Evolutionary conservation across 2,329 filamentous ascomycete species (phyloP).

Genomic region (Phyllosticta citrichinensis): DNA sequence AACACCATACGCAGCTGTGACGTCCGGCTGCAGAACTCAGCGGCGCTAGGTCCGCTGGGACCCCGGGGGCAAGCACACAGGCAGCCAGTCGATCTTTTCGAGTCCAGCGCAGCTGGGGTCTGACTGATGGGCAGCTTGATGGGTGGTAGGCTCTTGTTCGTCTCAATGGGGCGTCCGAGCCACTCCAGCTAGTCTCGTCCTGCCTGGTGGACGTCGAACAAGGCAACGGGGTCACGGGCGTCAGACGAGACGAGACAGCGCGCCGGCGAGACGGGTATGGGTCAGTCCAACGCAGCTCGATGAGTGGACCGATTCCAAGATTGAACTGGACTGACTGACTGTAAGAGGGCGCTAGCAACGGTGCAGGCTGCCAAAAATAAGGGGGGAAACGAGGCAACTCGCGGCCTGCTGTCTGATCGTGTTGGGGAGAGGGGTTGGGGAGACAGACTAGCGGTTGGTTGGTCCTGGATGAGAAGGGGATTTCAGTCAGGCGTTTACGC

Average conservation of each 20-base stretch:
- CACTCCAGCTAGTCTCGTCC: background rate
- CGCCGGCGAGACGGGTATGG: background rate
- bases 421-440: background rate
- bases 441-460: background rate
- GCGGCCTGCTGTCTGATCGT: background rate
- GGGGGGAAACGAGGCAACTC: background rate
- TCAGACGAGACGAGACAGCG: background rate
- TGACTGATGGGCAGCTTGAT: background rate
- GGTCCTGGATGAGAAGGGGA: background rate
- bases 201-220: background rate
- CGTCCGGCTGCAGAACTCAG: background rate
- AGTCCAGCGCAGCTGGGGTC: background rate
- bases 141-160: background rate
- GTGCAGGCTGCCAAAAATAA: background rate
- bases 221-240: background rate
- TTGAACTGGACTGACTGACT: background rate
- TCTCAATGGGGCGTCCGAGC: background rate
- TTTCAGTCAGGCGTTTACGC: background rate
- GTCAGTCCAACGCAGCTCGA: background rate
- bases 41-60: background rate
- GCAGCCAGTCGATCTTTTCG: background rate
- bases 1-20: background rate
- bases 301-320: background rate
- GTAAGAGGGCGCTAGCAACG: background rate
- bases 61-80: background rate